phyloP scores from a whole-genome alignment of 2,329 filamentous ascomycete genomes.

The Ophiosphaerella narmari region DNA sequence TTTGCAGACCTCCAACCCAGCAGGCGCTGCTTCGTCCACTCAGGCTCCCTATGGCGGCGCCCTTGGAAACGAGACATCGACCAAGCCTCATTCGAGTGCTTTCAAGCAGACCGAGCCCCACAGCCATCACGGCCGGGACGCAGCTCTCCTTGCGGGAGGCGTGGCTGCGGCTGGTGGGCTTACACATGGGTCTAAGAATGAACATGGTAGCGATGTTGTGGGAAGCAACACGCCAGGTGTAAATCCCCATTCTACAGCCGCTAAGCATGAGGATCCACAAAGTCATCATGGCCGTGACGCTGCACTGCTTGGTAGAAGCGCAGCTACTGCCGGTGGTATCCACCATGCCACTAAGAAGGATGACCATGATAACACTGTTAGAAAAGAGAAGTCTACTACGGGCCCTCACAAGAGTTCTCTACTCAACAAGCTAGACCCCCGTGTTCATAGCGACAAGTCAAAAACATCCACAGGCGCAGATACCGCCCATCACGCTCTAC shows the following conservation, averaged over 20 bases:
- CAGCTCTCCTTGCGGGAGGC: too few relatives aligned
- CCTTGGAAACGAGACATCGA: background rate
- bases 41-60: background rate
- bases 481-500: constrained; percentile 1
- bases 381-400: background rate
- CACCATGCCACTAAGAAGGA: background rate
- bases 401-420: background rate
- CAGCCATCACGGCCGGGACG: too few relatives aligned
- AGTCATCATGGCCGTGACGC: constrained; percentile 22
- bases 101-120: constrained; percentile 4
- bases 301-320: constrained; percentile 20
- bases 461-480: background rate
- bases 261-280: too few relatives aligned
- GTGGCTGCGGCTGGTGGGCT: constrained; percentile 23
- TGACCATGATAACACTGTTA: background rate
- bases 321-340: too few relatives aligned
- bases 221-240: constrained; percentile 9
- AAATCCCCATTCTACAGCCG: constrained; percentile 6
- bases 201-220: constrained; percentile 15
- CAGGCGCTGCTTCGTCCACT: constrained; percentile 2
- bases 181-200: constrained; percentile 20
- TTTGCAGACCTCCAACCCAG: constrained; percentile 11
- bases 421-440: constrained; percentile 6
- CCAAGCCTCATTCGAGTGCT: background rate
- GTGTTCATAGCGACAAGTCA: constrained; percentile 1